Evolutionary conservation across 495 filamentous ascomycete species (phyloP).

Genomic region (Astrothelium macrocarpum): DNA sequence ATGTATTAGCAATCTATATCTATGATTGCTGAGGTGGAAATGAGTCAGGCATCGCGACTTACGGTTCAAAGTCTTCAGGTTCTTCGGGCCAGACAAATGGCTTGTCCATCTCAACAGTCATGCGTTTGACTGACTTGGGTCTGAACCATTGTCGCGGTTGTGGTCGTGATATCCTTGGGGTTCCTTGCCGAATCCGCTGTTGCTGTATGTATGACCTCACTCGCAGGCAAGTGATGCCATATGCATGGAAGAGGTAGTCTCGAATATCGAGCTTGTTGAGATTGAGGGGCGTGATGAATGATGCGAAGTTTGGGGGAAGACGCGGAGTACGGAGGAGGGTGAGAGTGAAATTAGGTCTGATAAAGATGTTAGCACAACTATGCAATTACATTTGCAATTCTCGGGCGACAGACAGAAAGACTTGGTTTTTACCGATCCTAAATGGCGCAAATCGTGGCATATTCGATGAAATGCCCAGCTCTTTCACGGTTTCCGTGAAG

Average conservation of each 20-base stretch:
- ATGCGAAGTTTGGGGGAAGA: conserved; percentile 66
- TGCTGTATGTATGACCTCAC: conserved; percentile 76
- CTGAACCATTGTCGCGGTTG: conserved; percentile 39
- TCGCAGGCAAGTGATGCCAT: conserved; percentile 52
- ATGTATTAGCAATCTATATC: conserved; percentile 3
- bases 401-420: conserved; percentile 28
- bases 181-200: conserved; percentile 46
- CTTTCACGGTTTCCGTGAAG: no score
- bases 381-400: background rate
- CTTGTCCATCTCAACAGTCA: conserved; percentile 76
- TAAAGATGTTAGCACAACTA: conserved; percentile 5
- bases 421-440: conserved; percentile 28
- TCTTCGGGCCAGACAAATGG: conserved; percentile 76
- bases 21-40: background rate
- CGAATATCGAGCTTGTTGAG: conserved; percentile 86
- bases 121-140: conserved; percentile 66
- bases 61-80: conserved; percentile 48
- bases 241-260: conserved; percentile 71
- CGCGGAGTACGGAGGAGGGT: conserved; percentile 61
- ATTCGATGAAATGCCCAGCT: background rate
- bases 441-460: conserved; percentile 13
- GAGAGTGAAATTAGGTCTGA: conserved; percentile 68
- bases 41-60: conserved; percentile 25
- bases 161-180: conserved; percentile 20
- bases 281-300: conserved; percentile 74